Evolutionary conservation across 176 grass and related monocot genomes (phyloP), one percentile per base, ranked within the genome.

Genomic region (Tuctoria greenei): DNA sequence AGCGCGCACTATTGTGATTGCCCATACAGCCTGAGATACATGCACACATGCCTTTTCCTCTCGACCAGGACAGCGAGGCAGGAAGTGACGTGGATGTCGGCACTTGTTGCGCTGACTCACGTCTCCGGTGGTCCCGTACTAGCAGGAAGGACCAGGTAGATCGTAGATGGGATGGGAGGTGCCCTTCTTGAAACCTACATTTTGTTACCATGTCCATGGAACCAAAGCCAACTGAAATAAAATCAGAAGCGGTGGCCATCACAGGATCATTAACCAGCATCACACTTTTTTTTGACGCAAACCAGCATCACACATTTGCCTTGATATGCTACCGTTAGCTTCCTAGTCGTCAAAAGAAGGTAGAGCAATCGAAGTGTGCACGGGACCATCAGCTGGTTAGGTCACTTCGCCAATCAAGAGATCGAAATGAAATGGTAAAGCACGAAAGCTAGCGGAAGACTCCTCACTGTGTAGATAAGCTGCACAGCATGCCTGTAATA

Each of bases 31-130:
- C 25, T 23, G 54, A 28, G 18, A 28, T 10, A 43, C 37, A 60
- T 42, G 40, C 21, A 20, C 14, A 74, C 20, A 28, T 25, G 4
- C 5, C 39, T 45, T 74, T 31, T 35, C 36, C 7, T 7, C 7
- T 5, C 37, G 18, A 36, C 35, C 18, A 71, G 17, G 45, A 71
- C 74, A 84, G 5, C 56, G 37, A 64, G 67, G 75, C 74, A 43
- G 13, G 47, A 84, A 65, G 58, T 56, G 67, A 84, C 47, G 67
- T 64, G 82, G 67, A 28, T 79, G 75, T 79, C 27, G 68, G 75
- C 75, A 84, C 75, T 67, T 84, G 67, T 72, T 61, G 41, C 36
- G 57, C 66, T 84, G 82, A 71, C 46, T 62, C 17, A 78, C 44
- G 71, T 45, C 34, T 50, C 61, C n/a, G n/a, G n/a, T n/a, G n/a